Percentiles rank a stretch among this genome's conserved stretches.
Evolutionary conservation across 148 eudicot species (phyloP).

Genomic region (Chenopodium suecicum): DNA sequence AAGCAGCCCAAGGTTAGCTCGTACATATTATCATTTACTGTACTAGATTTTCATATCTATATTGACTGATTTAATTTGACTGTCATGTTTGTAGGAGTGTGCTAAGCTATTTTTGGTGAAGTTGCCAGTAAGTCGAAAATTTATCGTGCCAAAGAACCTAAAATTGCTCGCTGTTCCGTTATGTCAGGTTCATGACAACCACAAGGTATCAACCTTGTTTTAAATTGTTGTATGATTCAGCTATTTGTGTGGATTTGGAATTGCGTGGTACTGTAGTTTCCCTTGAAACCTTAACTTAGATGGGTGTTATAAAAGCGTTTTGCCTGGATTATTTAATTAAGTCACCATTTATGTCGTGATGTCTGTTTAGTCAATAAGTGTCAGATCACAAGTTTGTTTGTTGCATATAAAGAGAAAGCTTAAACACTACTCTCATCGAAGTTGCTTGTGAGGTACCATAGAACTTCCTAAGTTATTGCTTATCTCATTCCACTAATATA

Average conservation of each 20-base stretch:
- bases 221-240: not conserved
- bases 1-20: slow-evolving; percentile 52
- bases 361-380: not conserved
- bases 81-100: slow-evolving; percentile 51
- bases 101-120: slow-evolving; percentile 67
- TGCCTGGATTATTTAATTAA: not conserved
- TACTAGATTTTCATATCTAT: not conserved
- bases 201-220: slow-evolving; percentile 42
- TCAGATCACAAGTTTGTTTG: not conserved
- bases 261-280: not conserved
- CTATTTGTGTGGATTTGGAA: not conserved
- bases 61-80: not conserved
- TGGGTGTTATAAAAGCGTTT: not conserved
- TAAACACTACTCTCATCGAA: no score
- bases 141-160: slow-evolving; percentile 55
- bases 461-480: no score
- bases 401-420: not conserved
- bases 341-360: not conserved
- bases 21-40: not conserved
- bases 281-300: not conserved
- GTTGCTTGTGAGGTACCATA: no score
- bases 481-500: no score
- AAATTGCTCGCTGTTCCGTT: slow-evolving; percentile 72
- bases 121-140: slow-evolving; percentile 53
- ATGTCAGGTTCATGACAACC: slow-evolving; percentile 58